Conservation (phyloP, 805 yeast genomes). For the Metschnikowia arizonensis region DNA sequence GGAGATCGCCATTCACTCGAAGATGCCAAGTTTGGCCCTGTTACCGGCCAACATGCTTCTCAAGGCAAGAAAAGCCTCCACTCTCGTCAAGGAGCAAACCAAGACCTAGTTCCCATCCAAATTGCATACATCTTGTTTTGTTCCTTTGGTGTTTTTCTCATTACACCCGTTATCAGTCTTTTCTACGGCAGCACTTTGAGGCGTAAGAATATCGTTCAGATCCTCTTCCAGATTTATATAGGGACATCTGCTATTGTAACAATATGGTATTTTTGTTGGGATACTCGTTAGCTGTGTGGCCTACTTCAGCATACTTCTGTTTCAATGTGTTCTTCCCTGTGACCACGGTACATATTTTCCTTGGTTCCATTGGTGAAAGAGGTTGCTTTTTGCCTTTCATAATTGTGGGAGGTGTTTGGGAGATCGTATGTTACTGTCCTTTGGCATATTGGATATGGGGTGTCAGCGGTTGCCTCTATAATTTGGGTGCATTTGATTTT, state of each 20-base stretch:
- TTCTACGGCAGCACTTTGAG: constrained; percentile 43
- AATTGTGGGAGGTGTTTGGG: constrained; percentile 38
- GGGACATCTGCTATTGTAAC: constrained; percentile 35
- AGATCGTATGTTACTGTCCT: constrained; percentile 44
- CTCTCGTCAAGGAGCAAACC: constrained; percentile 31
- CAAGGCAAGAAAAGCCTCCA: constrained; percentile 4
- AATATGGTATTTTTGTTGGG: constrained; percentile 46
- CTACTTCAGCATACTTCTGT: constrained; percentile 32
- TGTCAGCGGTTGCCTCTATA: constrained; percentile 41
- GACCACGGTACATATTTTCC: constrained; percentile 47
- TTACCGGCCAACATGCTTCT: constrained; percentile 5
- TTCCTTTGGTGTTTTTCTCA: constrained; percentile 45
- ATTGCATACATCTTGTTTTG: constrained; percentile 48
- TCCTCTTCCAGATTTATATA: constrained; percentile 43
- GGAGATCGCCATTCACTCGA: background rate
- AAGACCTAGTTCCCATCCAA: constrained; percentile 40
- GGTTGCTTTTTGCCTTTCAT: constrained; percentile 40
- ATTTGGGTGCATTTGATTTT: constrained; percentile 43
- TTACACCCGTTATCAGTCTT: constrained; percentile 45
- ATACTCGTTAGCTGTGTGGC: constrained; percentile 41
- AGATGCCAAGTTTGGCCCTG: constrained; percentile 5
- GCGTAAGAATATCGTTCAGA: constrained; percentile 41
- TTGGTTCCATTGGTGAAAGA: constrained; percentile 43
- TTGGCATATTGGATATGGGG: constrained; percentile 48
- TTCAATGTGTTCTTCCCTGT: constrained; percentile 46